These are phyloP conservation scores for Cyathus pygmaeus DNA, from an alignment of 1,284 basidiomycete species.

Conservation along the genomic window DNA sequence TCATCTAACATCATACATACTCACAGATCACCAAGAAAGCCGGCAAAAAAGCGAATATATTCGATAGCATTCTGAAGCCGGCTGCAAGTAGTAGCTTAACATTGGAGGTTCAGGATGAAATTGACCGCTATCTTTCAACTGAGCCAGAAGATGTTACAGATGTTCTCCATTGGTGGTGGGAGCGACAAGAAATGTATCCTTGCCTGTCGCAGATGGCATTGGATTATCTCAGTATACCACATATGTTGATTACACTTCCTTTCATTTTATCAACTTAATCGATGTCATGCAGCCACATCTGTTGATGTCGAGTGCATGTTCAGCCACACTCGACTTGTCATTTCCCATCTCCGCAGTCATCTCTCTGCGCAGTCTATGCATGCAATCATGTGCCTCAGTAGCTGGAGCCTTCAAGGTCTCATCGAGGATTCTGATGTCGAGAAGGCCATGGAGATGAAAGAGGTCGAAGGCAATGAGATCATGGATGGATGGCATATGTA, in stretches of 20 bases:
- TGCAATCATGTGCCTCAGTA: slow-evolving; percentile 40
- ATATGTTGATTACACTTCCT: slow-evolving; percentile 7
- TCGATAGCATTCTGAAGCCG: background rate
- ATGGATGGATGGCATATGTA: no score
- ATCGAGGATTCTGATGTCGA: background rate
- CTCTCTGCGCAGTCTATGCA: slow-evolving; percentile 34
- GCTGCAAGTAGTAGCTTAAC: background rate
- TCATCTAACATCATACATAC: no score
- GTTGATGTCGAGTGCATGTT: slow-evolving; percentile 41
- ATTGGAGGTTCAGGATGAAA: background rate
- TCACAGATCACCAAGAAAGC: no score
- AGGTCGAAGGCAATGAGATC: no score
- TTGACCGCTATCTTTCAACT: background rate
- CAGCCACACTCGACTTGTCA: slow-evolving; percentile 33
- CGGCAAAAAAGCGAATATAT: background rate
- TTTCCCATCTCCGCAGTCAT: slow-evolving; percentile 34
- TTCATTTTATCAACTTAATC: background rate
- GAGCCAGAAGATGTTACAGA: slow-evolving; percentile 11
- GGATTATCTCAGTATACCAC: slow-evolving; percentile 19
- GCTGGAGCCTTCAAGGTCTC: slow-evolving; percentile 26
- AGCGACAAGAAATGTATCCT: slow-evolving; percentile 12
- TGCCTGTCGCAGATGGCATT: slow-evolving; percentile 20
- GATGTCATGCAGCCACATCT: slow-evolving; percentile 23
- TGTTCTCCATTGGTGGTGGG: slow-evolving; percentile 25
- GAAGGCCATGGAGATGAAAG: no score